Evolutionary conservation across 2,329 filamentous ascomycete species (phyloP), one percentile per base, ranked within the genome.

Genomic region (Emmonsiellopsis sp.): DNA sequence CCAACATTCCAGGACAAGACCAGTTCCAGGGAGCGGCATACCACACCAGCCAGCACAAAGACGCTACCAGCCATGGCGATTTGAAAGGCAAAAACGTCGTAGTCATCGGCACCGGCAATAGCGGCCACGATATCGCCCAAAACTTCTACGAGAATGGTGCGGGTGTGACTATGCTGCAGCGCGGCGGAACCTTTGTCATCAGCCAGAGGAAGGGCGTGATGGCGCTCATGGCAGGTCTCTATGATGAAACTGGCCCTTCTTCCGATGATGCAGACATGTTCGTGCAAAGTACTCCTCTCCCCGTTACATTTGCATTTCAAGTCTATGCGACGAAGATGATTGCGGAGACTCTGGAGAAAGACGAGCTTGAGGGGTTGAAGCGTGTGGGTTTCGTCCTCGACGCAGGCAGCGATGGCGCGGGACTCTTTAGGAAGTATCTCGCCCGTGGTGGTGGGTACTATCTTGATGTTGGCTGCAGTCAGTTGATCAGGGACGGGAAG

Each of bases 381-480:
- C 72, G 68, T 39, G 75, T 71, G 0, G 77, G 77, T 0, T 75
- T 80, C 53, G 63, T 65, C 37, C 59, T 72, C 13, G 68, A 73
- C 53, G 62, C 63, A n/a, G 69, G 70, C 13, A 56, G 67, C 10
- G 70, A 74, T 46, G 71, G 70, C 1, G 64, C 68, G 2, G 73
- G 74, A 3, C 70, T 76, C 53, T 61, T 65, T 7, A 65, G 68
- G 14, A 71, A 74, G 50, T 77, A 77, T 57, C 68, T 73, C 54
- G 72, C 71, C 11, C 66, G 71, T 8, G 74, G 74, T 7, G 81
- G 81, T 1, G 79, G 80, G 4, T 82, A 82, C 62, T 82, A 82
- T 61, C 77, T 82, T 54, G 79, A 82, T 56, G 76, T 81, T 9
- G 79, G 79, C 10, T 73, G 70, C 44, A 75, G 72, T 37, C 69